These are phyloP conservation scores for Vickermania ingenoplastis DNA, from an alignment of 208 protist species.

Conservation along the genomic window DNA sequence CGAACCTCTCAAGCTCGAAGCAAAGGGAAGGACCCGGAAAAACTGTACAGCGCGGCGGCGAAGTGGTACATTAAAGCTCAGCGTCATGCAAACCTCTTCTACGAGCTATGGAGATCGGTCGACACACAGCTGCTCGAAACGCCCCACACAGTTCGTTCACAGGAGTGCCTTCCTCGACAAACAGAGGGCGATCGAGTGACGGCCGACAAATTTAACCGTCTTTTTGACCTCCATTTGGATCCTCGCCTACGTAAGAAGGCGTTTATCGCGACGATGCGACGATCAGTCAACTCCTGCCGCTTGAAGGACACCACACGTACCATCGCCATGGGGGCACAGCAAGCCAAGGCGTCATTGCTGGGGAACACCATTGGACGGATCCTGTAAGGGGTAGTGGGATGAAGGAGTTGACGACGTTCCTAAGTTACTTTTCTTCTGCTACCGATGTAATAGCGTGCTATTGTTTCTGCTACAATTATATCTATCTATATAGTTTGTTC, in stretches of 20 bases:
- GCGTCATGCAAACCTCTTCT: constrained; percentile 43
- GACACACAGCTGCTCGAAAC: constrained; percentile 28
- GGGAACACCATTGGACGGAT: too few relatives aligned
- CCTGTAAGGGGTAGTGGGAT: too few relatives aligned
- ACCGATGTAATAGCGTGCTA: too few relatives aligned
- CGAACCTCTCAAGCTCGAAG: background rate
- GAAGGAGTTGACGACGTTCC: too few relatives aligned
- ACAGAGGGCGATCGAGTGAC: constrained; percentile 17
- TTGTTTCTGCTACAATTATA: too few relatives aligned
- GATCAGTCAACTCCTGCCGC: constrained; percentile 42
- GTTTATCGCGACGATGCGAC: constrained; percentile 32
- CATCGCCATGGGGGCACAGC: too few relatives aligned
- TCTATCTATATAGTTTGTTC: too few relatives aligned
- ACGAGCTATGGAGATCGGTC: constrained; percentile 42
- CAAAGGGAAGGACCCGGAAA: background rate
- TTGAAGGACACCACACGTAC: constrained; percentile 25
- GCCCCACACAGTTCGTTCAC: too few relatives aligned
- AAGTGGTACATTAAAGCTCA: constrained; percentile 62
- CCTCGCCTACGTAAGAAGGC: constrained; percentile 17
- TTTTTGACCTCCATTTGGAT: constrained; percentile 37
- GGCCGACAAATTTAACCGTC: constrained; percentile 29
- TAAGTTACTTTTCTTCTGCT: too few relatives aligned
- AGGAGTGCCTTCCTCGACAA: too few relatives aligned
- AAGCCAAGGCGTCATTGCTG: too few relatives aligned
- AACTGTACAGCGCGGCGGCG: constrained; percentile 49